Evolutionary conservation across 129 eudicot genomes (phyloP), one percentile per base, ranked within the genome.

Genomic region (Arctium lappa): DNA sequence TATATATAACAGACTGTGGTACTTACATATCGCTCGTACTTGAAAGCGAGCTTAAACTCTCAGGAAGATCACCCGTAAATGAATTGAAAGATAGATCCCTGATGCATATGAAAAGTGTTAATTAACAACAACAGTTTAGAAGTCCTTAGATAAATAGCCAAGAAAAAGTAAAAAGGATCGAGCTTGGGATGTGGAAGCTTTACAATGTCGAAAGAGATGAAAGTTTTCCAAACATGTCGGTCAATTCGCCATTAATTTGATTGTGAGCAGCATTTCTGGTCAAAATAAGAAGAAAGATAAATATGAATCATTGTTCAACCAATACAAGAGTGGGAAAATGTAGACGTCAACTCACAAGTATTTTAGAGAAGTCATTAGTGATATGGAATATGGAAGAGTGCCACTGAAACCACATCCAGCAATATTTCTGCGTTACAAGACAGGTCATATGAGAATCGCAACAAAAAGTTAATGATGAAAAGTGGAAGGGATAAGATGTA

Each of bases 71-170:
- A 13, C 94, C 99, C 3, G 97, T 81, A 63, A 95, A 12, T 62
- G 85, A 8, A 88, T 93, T 95, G 27, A 75, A 88, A 63, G 99
- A 95, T 79, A 95, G 79, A 86, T 93, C 98, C 97, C 99, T 95
- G 90, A 85, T 75, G 81, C 80, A 78, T 74, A 84, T 75, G 40
- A 30, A 78, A 22, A 16, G 29, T 32, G 76, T 60, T 53, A 42
- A 27, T 50, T 72, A 81, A 22, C 27, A 81, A 22, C 27, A 34
- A 18, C 22, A 11, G 16, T n/a, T 32, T 48, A 56, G 4, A 77
- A 62, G 9, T 65, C 73, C 8, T 60, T 72, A 15, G 12, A 71
- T 38, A 78, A 42, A 80, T 9, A 37, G 75, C 44, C 36, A 66
- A 8, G 6, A 78, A 69, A n/a, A 56, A 53, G 40, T 6, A 69